These are phyloP conservation scores for Erodium maritimum DNA, from an alignment of 345 rosid species.

Conservation along the genomic window DNA sequence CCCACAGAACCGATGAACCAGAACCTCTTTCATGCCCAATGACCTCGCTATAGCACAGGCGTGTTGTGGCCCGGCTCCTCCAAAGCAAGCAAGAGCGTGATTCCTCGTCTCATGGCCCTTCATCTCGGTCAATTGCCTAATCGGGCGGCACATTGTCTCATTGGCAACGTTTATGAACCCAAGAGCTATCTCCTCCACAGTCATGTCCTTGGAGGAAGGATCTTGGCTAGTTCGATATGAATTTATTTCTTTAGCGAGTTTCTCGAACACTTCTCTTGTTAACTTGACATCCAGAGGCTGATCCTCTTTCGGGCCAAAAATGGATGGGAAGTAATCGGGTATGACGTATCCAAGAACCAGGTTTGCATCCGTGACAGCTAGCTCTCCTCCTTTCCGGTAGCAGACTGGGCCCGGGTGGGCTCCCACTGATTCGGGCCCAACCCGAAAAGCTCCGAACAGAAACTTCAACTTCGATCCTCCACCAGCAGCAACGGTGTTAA, in stretches of 20 bases:
- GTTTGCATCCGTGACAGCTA: slow-evolving; percentile 94
- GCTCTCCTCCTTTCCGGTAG: slow-evolving; percentile 83
- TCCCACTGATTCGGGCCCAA: slow-evolving; percentile 94
- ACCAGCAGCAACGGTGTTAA: slow-evolving; percentile 96
- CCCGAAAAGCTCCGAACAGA: slow-evolving; percentile 83
- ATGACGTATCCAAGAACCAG: slow-evolving; percentile 77
- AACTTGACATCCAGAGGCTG: slow-evolving; percentile 64
- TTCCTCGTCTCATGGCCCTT: slow-evolving; percentile 92
- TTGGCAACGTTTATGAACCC: slow-evolving; percentile 93
- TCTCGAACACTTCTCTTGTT: slow-evolving; percentile 64
- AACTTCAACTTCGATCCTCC: slow-evolving; percentile 94
- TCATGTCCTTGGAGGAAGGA: slow-evolving; percentile 60
- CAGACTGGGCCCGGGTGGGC: slow-evolving; percentile 99
- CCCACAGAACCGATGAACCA: slow-evolving; percentile 81
- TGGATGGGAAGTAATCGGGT: slow-evolving; percentile 89
- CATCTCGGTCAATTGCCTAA: slow-evolving; percentile 92
- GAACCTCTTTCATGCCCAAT: slow-evolving; percentile 84
- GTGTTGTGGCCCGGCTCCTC: slow-evolving; percentile 99
- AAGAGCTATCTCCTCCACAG: slow-evolving; percentile 73
- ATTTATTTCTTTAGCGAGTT: slow-evolving; percentile 67
- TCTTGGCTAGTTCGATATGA: slow-evolving; percentile 72
- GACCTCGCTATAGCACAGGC: slow-evolving; percentile 93
- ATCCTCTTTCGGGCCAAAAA: slow-evolving; percentile 80
- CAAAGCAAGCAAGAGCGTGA: slow-evolving; percentile 94
- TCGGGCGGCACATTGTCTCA: slow-evolving; percentile 98